A percentile compares a stretch with the other conserved stretches of the same genome.
These are phyloP conservation scores for Panicum virgatum DNA, from an alignment of 202 grass and related monocot genomes.

Conservation along the genomic window DNA sequence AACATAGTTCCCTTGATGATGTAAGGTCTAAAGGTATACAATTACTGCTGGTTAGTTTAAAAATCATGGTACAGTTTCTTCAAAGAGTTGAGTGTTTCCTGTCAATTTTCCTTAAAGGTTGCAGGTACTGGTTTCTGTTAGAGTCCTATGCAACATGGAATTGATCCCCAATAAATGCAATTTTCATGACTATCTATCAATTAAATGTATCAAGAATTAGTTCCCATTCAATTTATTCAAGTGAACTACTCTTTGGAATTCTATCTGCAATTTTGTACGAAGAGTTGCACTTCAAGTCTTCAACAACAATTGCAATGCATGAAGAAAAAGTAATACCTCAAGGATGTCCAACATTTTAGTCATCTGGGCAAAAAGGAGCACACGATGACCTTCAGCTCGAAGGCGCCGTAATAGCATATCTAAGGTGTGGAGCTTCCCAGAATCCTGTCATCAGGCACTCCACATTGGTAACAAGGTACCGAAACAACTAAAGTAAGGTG, in stretches of 20 bases:
- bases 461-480: constrained; percentile 32
- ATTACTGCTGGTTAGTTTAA: background rate
- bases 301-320: background rate
- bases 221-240: constrained; percentile 8
- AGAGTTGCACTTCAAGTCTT: background rate
- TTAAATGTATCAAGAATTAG: background rate
- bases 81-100: background rate
- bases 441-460: constrained; percentile 69
- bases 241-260: background rate
- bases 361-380: constrained; percentile 98
- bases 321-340: constrained; percentile 66
- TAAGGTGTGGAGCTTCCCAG: constrained; percentile 93
- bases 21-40: background rate
- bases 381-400: constrained; percentile 90
- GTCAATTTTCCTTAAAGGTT: background rate
- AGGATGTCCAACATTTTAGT: constrained; percentile 99
- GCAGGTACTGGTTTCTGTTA: background rate
- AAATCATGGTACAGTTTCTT: background rate
- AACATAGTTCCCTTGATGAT: background rate
- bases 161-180: background rate
- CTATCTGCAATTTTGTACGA: background rate
- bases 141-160: constrained; percentile 1
- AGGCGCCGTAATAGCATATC: constrained; percentile 87
- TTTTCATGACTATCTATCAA: background rate
- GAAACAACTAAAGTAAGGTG: background rate